Evolutionary conservation across 176 grass and related monocot genomes (phyloP).

Genomic region (Eremochloa ophiuroides): DNA sequence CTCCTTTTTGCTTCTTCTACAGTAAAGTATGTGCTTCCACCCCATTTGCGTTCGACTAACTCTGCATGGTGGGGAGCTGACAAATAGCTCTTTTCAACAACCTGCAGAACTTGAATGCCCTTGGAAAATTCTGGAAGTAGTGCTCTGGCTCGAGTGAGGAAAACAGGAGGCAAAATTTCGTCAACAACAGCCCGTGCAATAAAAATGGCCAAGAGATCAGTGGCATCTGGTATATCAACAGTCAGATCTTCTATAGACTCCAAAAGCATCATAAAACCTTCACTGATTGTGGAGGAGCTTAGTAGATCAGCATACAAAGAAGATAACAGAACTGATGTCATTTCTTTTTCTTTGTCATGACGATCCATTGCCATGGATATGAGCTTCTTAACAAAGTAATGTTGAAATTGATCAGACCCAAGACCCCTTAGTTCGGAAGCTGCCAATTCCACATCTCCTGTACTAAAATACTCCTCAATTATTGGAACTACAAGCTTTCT

Average conservation of each 20-base stretch:
- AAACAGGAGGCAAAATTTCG: slow-evolving; percentile 78
- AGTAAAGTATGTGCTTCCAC: slow-evolving; percentile 56
- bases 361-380: slow-evolving; percentile 91
- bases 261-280: slow-evolving; percentile 75
- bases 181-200: slow-evolving; percentile 71
- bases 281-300: slow-evolving; percentile 52
- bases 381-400: slow-evolving; percentile 77
- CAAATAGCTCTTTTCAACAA: slow-evolving; percentile 70
- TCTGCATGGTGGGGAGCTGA: slow-evolving; percentile 83
- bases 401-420: slow-evolving; percentile 58
- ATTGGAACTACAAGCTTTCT: slow-evolving; percentile 56
- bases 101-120: slow-evolving; percentile 60
- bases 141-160: slow-evolving; percentile 53
- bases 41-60: slow-evolving; percentile 69
- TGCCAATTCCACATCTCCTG: slow-evolving; percentile 65
- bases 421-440: slow-evolving; percentile 60
- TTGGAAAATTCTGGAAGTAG: slow-evolving; percentile 53
- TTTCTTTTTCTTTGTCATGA: slow-evolving; percentile 92
- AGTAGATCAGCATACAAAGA: slow-evolving; percentile 69
- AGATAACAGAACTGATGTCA: slow-evolving; percentile 73
- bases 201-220: slow-evolving; percentile 71
- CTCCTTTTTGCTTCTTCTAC: slow-evolving; percentile 77
- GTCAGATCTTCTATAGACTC: slow-evolving; percentile 68
- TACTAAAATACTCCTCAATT: slow-evolving; percentile 79
- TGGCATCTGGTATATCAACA: slow-evolving; percentile 73